These are phyloP conservation scores for Daldinia loculata DNA, from an alignment of 495 filamentous ascomycete species.

Conservation along the genomic window DNA sequence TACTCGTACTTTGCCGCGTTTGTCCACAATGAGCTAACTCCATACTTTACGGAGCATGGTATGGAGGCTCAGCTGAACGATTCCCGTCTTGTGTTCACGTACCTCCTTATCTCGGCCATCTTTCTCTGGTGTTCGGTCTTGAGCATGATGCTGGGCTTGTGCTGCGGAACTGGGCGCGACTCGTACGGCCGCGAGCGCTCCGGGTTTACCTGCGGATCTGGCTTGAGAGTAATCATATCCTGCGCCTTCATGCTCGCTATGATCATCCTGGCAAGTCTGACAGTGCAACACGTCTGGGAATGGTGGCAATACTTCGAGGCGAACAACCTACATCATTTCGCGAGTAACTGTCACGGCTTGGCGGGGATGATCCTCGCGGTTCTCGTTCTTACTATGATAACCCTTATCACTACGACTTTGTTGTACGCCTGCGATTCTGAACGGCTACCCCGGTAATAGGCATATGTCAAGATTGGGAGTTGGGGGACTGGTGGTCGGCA, in stretches of 20 bases:
- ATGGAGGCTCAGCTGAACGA: background rate
- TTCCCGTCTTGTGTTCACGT: background rate
- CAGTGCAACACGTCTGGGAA: background rate
- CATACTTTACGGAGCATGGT: constrained; percentile 6
- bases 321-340: background rate
- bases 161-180: background rate
- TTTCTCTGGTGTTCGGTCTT: background rate
- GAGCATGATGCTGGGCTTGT: background rate
- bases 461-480: no score
- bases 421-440: no score
- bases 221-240: background rate
- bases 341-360: constrained; percentile 8
- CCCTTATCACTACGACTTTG: no score
- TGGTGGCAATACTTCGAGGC: constrained; percentile 17
- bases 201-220: background rate
- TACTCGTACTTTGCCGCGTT: constrained; percentile 23
- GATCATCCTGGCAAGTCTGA: background rate
- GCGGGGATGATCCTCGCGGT: background rate
- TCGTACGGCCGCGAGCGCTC: background rate
- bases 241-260: background rate
- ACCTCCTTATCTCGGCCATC: constrained; percentile 8
- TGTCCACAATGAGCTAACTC: constrained; percentile 6
- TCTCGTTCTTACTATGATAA: background rate
- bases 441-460: no score
- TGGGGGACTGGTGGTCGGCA: no score